These are phyloP conservation scores for Saccharomyces hybrid DNA, from an alignment of 1,139 yeast species.

Conservation along the genomic window DNA sequence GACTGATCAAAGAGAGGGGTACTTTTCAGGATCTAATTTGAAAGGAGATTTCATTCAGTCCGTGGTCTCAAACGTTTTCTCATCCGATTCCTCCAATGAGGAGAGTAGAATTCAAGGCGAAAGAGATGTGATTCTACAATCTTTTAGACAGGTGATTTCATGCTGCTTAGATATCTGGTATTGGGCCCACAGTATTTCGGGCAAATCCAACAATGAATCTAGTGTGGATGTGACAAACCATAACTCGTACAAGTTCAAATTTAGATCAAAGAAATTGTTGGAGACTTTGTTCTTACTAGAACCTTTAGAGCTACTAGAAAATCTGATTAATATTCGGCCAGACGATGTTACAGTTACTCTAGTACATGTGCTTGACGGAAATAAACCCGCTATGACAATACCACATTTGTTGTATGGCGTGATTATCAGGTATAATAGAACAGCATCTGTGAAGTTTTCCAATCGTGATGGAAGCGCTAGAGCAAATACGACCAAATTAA, in stretches of 20 bases:
- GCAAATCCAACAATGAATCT: conserved; percentile 48
- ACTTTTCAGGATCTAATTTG: conserved; percentile 13
- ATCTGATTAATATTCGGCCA: conserved; percentile 38
- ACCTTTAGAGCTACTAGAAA: conserved; percentile 65
- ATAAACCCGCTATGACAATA: conserved; percentile 67
- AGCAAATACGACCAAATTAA: conserved; percentile 11
- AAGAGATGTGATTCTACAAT: conserved; percentile 47
- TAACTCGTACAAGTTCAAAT: conserved; percentile 60
- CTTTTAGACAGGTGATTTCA: conserved; percentile 54
- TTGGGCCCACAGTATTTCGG: conserved; percentile 68
- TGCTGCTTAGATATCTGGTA: conserved; percentile 60
- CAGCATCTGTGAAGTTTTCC: conserved; percentile 17
- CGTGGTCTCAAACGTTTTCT: conserved; percentile 67
- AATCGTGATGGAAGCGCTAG: conserved; percentile 1
- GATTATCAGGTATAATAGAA: conserved; percentile 37
- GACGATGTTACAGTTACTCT: conserved; percentile 18
- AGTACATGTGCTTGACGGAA: conserved; percentile 70
- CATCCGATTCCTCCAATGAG: conserved; percentile 61
- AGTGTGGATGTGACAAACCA: conserved; percentile 29
- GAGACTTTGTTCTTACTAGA: conserved; percentile 65
- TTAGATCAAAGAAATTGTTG: conserved; percentile 58
- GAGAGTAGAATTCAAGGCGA: conserved; percentile 49
- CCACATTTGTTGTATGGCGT: conserved; percentile 59
- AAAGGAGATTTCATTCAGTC: conserved; percentile 29
- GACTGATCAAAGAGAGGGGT: conserved; percentile 28